These are phyloP conservation scores for Aristolochia contorta DNA, from an alignment of 164 flowering plant genomes.

Conservation along the genomic window DNA sequence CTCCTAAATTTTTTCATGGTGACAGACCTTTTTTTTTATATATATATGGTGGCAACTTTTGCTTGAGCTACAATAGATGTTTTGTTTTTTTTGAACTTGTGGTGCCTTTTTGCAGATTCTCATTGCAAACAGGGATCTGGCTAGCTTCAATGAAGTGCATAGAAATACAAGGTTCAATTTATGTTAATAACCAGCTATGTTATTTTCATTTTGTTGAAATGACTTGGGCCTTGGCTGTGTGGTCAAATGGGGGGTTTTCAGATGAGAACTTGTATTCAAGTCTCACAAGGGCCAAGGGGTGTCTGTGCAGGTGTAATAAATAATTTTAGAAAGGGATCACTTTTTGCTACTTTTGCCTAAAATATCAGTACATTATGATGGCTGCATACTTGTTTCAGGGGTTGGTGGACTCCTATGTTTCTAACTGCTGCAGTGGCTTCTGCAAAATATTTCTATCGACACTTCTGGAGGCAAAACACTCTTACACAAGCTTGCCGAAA, in stretches of 20 bases:
- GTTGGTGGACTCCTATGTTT: slow-evolving; percentile 95
- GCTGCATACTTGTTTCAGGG: slow-evolving; percentile 31
- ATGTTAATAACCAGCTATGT: no score
- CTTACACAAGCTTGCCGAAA: slow-evolving; percentile 87
- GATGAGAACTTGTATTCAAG: no score
- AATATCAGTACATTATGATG: not conserved
- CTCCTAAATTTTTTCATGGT: slow-evolving; percentile 73
- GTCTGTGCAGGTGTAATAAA: no score
- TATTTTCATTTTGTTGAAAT: no score
- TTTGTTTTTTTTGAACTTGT: not conserved
- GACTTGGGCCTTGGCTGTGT: not conserved
- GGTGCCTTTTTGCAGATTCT: slow-evolving; percentile 43
- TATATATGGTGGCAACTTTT: not conserved
- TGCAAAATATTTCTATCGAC: slow-evolving; percentile 63
- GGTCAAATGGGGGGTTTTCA: no score
- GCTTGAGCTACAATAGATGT: no score
- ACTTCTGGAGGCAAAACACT: slow-evolving; percentile 71
- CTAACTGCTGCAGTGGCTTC: slow-evolving; percentile 75
- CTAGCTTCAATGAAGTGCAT: slow-evolving; percentile 22
- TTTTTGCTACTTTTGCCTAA: not conserved
- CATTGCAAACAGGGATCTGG: slow-evolving; percentile 66
- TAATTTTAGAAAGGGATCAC: not conserved
- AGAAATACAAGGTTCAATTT: slow-evolving; percentile 40
- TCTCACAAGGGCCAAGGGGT: no score
- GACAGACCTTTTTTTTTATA: slow-evolving; percentile 3